Conservation (phyloP, 202 grass and related monocot species). For the Saccharum hybrid region DNA sequence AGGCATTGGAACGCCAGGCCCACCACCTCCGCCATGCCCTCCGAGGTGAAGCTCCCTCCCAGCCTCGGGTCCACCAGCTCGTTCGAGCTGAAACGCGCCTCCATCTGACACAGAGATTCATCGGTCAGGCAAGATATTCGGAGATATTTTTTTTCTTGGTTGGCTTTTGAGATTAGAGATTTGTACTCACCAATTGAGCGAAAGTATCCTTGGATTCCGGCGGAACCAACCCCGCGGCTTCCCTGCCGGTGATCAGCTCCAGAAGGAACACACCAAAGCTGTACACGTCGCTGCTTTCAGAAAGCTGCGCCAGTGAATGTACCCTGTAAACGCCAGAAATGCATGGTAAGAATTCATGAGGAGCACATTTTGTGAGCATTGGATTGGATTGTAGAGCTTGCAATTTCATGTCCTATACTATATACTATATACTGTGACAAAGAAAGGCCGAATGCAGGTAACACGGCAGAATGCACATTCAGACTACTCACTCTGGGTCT, state of each 20-base stretch:
- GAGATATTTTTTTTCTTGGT: neutral
- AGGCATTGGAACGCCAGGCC: constrained; percentile 66
- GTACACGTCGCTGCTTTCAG: constrained; percentile 84
- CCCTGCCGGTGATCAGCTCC: constrained; percentile 80
- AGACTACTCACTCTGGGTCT: constrained; percentile 71
- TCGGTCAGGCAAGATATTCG: neutral
- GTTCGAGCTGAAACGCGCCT: constrained; percentile 47
- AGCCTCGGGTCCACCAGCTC: constrained; percentile 67
- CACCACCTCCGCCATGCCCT: constrained; percentile 81
- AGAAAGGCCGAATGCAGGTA: no score
- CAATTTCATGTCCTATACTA: neutral
- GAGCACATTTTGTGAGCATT: no score
- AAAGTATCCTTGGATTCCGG: constrained; percentile 54
- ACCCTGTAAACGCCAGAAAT: constrained; percentile 35
- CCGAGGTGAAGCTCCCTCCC: constrained; percentile 73
- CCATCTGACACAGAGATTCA: constrained; percentile 57
- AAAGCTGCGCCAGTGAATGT: constrained; percentile 51
- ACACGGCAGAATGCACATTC: neutral
- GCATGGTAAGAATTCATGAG: neutral
- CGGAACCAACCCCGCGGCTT: constrained; percentile 46
- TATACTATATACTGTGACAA: neutral
- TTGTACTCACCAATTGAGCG: constrained; percentile 76
- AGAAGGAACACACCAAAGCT: constrained; percentile 88
- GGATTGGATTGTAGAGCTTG: neutral
- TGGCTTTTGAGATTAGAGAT: neutral